Conservation (phyloP, 1,139 yeast species). For the Diutina catenulata region DNA sequence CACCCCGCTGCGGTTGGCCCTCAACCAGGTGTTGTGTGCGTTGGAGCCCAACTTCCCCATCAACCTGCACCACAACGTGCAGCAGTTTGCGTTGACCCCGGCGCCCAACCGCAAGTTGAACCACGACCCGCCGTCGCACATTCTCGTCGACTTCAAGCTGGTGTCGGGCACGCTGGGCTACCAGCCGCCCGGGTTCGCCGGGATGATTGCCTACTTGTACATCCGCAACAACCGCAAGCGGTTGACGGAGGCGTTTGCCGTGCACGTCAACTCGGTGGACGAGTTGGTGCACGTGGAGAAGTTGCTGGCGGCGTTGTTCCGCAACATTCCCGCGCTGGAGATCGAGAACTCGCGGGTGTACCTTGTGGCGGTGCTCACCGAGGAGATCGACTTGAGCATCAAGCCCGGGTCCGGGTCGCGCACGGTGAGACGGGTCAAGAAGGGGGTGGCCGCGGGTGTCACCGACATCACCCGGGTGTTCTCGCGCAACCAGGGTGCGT, state of each 20-base stretch:
- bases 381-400: slow-evolving; percentile 33
- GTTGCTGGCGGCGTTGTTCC: slow-evolving; percentile 68
- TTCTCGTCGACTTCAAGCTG: slow-evolving; percentile 69
- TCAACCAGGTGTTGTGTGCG: slow-evolving; percentile 60
- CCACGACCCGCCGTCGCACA: slow-evolving; percentile 56
- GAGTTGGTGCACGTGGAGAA: slow-evolving; percentile 53
- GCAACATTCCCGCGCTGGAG: slow-evolving; percentile 65
- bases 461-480: slow-evolving; percentile 76
- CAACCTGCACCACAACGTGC: slow-evolving; percentile 23
- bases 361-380: slow-evolving; percentile 58
- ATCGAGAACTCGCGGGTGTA: slow-evolving; percentile 51
- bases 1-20: slow-evolving; percentile 51
- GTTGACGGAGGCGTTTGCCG: slow-evolving; percentile 72
- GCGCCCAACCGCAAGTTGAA: slow-evolving; percentile 33
- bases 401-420: slow-evolving; percentile 14
- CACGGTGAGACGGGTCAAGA: slow-evolving; percentile 39
- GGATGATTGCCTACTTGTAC: slow-evolving; percentile 64
- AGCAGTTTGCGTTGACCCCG: slow-evolving; percentile 30
- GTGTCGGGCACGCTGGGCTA: slow-evolving; percentile 51
- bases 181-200: slow-evolving; percentile 59
- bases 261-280: slow-evolving; percentile 47
- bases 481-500: slow-evolving; percentile 50
- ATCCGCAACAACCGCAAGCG: slow-evolving; percentile 54
- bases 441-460: slow-evolving; percentile 85
- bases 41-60: slow-evolving; percentile 65